Evolutionary conservation across 2,329 filamentous ascomycete genomes (phyloP), one percentile per base, ranked within the genome.

Genomic region (Spiromastix sp.): DNA sequence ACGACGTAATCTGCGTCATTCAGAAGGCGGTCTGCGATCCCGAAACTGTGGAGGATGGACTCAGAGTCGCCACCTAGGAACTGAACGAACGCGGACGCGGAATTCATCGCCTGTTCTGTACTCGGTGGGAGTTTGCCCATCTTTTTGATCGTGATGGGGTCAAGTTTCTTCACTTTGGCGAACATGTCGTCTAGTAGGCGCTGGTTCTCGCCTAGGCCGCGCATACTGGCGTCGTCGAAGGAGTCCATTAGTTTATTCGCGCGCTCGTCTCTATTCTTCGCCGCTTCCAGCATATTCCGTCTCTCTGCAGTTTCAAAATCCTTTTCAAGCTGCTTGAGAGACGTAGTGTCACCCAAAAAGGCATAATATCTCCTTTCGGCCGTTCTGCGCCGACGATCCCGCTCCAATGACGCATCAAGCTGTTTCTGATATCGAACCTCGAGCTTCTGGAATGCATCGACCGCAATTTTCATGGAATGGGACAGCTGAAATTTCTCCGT

Each of bases 361-460:
- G 71, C 68, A 20, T 66, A 60, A 15, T 64, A 69, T 38, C 65
- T 63, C 32, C 67, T 57, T 42, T 74, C 68, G 0, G 70, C 67
- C 44, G 64, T 67, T 52, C 73, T 74, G 34, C 71, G 66, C 11
- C 69, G 59, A 30, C 62, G 63, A 46, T 74, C 71, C 26, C 70
- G 65, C 42, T 74, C 70, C 12, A 71, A 50, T 4, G 70, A 61
- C 22, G 68, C 62, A 19, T 66, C 59, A 2, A 67, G 60, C 9
- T 69, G 59, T 39, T 66, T 66, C 11, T 64, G 64, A 42, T 72
- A 65, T 2, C 67, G 60, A 16, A 57, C 48, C 45, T 74, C 68
- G 10, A 72, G 59, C 38, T 63, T 63, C 10, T 53, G 51, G 43
- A 71, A 64, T 4, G 72, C 49, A 2, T 57, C 51, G 16, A 66